These are phyloP conservation scores for Handroanthus guayacan DNA, from an alignment of 257 asterid genomes.

Conservation along the genomic window DNA sequence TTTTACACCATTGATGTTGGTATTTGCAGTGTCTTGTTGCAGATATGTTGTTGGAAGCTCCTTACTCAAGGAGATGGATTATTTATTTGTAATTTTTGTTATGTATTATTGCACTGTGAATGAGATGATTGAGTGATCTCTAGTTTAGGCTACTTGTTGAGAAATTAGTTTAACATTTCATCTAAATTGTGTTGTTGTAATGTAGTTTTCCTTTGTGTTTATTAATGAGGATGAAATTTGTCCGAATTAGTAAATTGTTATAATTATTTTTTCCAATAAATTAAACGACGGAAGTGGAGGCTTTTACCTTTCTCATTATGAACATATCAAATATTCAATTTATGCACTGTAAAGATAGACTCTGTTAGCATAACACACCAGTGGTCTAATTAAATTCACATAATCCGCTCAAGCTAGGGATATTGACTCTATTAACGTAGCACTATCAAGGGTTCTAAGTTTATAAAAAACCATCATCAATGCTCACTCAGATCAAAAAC, in stretches of 20 bases:
- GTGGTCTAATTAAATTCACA: no score
- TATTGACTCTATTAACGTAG: no score
- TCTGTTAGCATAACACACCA: no score
- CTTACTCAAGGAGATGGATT: not conserved
- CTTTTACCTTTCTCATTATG: no score
- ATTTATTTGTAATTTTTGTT: not conserved
- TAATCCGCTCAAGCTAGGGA: no score
- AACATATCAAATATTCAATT: no score
- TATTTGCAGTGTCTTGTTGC: slow-evolving; percentile 52
- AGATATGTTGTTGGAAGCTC: slow-evolving; percentile 15
- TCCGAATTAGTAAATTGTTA: not conserved
- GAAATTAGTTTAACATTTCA: slow-evolving; percentile 18
- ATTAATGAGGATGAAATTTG: not conserved
- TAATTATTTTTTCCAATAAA: not conserved
- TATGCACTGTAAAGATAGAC: no score
- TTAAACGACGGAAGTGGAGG: no score
- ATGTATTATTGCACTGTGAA: slow-evolving; percentile 13
- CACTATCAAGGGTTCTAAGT: no score
- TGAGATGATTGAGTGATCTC: not conserved
- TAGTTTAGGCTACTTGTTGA: not conserved
- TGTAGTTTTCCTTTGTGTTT: not conserved
- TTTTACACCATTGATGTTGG: not conserved
- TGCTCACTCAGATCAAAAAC: no score
- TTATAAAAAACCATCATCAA: no score
- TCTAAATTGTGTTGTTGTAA: not conserved